These are phyloP conservation scores for Peribolospora kevripleyi DNA, from an alignment of 768 basidiomycete species.

Conservation along the genomic window DNA sequence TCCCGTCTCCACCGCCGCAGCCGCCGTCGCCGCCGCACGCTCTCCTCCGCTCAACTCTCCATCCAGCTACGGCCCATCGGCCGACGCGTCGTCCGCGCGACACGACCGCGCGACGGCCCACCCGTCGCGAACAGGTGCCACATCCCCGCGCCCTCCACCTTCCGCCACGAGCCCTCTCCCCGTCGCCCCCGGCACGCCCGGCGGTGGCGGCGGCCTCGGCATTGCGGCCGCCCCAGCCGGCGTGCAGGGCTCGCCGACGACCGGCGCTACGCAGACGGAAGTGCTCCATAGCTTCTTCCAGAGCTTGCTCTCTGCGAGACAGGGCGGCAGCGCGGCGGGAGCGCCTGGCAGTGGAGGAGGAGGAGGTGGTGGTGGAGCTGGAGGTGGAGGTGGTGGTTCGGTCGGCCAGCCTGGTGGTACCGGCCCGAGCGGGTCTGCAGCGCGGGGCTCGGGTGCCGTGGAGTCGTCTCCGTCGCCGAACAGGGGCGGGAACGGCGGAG, in stretches of 20 bases:
- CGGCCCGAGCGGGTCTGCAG: too few species aligned
- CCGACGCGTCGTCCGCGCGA: not conserved
- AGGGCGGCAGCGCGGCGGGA: too few species aligned
- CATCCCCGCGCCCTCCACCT: not conserved
- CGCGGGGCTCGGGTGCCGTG: too few species aligned
- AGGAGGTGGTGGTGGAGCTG: too few species aligned
- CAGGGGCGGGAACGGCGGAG: too few species aligned
- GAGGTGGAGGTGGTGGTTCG: too few species aligned
- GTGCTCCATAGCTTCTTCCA: constrained; percentile 10
- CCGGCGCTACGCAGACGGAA: constrained; percentile 3
- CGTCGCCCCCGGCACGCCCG: not conserved
- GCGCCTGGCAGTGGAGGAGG: too few species aligned
- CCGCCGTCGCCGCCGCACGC: not conserved
- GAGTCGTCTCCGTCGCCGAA: too few species aligned
- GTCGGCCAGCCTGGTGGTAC: too few species aligned
- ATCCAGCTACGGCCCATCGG: not conserved
- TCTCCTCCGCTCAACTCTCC: not conserved
- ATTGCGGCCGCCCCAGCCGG: not conserved
- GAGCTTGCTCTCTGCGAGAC: constrained; percentile 4
- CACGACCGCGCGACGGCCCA: not conserved
- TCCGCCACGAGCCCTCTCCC: not conserved
- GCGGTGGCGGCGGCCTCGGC: not conserved
- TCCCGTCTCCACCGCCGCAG: not conserved
- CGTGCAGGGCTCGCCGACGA: too few species aligned
- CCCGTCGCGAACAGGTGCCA: not conserved